phyloP scores from a whole-genome alignment of 176 grass and related monocot species.

The Melocanna baccifera region DNA sequence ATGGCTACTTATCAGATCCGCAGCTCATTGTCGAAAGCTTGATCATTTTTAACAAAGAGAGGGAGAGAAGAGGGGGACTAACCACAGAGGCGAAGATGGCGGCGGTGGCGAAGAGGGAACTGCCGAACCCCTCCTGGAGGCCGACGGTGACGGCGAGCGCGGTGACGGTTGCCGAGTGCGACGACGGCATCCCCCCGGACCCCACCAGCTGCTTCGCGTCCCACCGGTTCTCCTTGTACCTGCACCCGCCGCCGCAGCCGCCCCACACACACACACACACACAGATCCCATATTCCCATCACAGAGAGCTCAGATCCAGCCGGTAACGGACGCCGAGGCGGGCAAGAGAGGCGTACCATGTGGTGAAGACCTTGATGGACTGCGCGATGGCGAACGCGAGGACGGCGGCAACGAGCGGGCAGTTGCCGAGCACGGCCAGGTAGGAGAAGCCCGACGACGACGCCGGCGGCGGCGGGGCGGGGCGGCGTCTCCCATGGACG shows the following conservation, averaged over 20 bases:
- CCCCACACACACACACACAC: neutral
- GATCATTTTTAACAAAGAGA: neutral
- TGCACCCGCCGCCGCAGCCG: neutral
- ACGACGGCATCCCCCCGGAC: slow-evolving; percentile 84
- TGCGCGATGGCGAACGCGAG: slow-evolving; percentile 79
- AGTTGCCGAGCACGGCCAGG: slow-evolving; percentile 60
- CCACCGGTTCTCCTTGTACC: slow-evolving; percentile 95
- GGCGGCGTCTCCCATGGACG: slow-evolving; percentile 29
- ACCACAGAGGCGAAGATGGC: slow-evolving; percentile 78
- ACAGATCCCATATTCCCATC: slow-evolving; percentile 7
- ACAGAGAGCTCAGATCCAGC: slow-evolving; percentile 33
- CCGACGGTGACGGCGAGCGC: slow-evolving; percentile 68
- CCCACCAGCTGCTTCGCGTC: slow-evolving; percentile 83
- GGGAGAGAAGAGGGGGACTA: neutral
- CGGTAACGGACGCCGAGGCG: too few species aligned
- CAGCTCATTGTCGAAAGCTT: neutral
- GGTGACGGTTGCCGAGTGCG: slow-evolving; percentile 81
- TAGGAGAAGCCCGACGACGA: slow-evolving; percentile 58
- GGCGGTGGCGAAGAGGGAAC: slow-evolving; percentile 74
- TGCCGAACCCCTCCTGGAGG: slow-evolving; percentile 59
- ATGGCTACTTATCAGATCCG: neutral
- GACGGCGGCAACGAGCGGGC: slow-evolving; percentile 62
- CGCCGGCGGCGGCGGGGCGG: slow-evolving; percentile 5
- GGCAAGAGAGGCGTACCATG: slow-evolving; percentile 47
- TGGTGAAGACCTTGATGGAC: slow-evolving; percentile 78